phyloP scores from a whole-genome alignment of 2,329 filamentous ascomycete genomes.

The Trichoderma breve region DNA sequence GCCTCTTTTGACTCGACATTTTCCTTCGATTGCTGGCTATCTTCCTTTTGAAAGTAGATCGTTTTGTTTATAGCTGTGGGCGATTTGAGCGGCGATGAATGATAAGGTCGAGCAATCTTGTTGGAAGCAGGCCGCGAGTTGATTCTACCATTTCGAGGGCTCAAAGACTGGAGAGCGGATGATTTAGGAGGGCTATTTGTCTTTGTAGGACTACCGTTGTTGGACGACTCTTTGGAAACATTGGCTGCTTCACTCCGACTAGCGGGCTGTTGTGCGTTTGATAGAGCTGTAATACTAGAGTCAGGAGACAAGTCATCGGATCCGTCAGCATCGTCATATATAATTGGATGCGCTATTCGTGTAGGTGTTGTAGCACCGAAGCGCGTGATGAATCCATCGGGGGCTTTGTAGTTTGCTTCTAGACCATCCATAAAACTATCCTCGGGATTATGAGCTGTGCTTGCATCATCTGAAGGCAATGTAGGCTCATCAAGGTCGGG shows the following conservation, averaged over 20 bases:
- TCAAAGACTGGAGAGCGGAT: slow-evolving; percentile 3
- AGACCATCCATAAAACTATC: neutral
- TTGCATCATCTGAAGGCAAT: neutral
- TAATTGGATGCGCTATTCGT: neutral
- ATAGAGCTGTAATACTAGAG: neutral
- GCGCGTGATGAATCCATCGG: neutral
- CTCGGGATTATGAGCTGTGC: neutral
- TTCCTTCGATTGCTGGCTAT: neutral
- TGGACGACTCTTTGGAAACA: neutral
- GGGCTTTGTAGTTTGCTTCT: neutral
- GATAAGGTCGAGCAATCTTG: slow-evolving; percentile 5
- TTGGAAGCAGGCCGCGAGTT: slow-evolving; percentile 11
- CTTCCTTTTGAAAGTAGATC: neutral
- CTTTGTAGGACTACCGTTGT: neutral
- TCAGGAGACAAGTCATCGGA: neutral
- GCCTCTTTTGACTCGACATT: neutral
- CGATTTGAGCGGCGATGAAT: neutral
- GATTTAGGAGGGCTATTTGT: neutral
- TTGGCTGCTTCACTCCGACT: neutral
- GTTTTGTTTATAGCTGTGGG: neutral
- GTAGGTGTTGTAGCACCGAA: neutral
- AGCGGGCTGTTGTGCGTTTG: neutral
- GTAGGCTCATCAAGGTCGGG: neutral
- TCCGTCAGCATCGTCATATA: neutral
- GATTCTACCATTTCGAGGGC: slow-evolving; percentile 8